These are phyloP conservation scores for Helianthus annuus DNA, from an alignment of 129 eudicot genomes.

Conservation along the genomic window HanXRQr2.0-SUNRISE NC_035442.2:160087617-160088116, in stretches of 20 bases:
- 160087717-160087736: neutral
- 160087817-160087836: constrained; percentile 70
- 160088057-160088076: no score
- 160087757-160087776: neutral
- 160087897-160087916: neutral
- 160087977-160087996: no score
- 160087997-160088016: no score
- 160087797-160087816: constrained; percentile 48
- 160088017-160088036: no score
- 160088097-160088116: no score
- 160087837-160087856: constrained; percentile 62
- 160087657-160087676: constrained; percentile 19
- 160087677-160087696: constrained; percentile 24
- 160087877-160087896: neutral
- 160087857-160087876: no score
- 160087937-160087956: neutral
- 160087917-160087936: neutral
- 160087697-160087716: constrained; percentile 28
- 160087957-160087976: no score
- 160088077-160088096: no score
- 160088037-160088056: no score
- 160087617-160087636: constrained; percentile 7
- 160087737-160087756: neutral
- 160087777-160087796: no score
- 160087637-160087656: constrained; percentile 23